These are phyloP conservation scores for Corylus americana DNA, from an alignment of 306 rosid genomes.

Conservation along the genomic window DNA sequence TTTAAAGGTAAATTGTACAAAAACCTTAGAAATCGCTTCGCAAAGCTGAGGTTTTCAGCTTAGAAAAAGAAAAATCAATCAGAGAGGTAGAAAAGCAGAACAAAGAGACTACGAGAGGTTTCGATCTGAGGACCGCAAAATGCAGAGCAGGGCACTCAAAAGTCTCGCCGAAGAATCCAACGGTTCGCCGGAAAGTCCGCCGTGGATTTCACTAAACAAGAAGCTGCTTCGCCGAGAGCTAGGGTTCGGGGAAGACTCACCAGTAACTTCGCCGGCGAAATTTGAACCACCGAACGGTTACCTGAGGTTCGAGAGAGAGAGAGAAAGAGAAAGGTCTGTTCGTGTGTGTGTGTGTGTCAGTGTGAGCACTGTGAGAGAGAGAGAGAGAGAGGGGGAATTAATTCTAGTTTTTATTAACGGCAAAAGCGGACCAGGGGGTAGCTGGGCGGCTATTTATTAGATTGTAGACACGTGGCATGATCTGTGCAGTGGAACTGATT, in stretches of 20 bases:
- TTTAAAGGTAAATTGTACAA: constrained; percentile 12
- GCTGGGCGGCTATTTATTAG: constrained; percentile 40
- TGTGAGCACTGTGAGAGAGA: neutral
- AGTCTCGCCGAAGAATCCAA: constrained; percentile 10
- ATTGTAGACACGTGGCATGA: constrained; percentile 44
- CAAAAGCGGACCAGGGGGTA: constrained; percentile 43
- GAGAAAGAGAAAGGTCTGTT: neutral
- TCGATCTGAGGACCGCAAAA: constrained; percentile 30
- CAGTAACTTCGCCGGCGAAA: constrained; percentile 16
- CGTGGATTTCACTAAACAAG: neutral
- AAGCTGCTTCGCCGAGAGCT: neutral
- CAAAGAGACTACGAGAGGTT: constrained; percentile 16
- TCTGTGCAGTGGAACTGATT: neutral
- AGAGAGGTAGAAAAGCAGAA: constrained; percentile 2
- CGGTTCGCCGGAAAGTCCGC: constrained; percentile 9
- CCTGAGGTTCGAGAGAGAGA: neutral
- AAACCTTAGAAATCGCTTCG: constrained; percentile 40
- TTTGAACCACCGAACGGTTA: neutral
- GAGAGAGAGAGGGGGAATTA: neutral
- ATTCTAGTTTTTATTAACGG: constrained; percentile 55
- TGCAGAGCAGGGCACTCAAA: constrained; percentile 5
- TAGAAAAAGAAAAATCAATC: constrained; percentile 11
- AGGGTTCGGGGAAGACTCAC: neutral
- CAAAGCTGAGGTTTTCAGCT: constrained; percentile 11
- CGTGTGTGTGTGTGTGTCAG: neutral